Evolutionary conservation across 176 grass and related monocot genomes (phyloP).

Genomic region (Urochloa ruziziensis): DNA sequence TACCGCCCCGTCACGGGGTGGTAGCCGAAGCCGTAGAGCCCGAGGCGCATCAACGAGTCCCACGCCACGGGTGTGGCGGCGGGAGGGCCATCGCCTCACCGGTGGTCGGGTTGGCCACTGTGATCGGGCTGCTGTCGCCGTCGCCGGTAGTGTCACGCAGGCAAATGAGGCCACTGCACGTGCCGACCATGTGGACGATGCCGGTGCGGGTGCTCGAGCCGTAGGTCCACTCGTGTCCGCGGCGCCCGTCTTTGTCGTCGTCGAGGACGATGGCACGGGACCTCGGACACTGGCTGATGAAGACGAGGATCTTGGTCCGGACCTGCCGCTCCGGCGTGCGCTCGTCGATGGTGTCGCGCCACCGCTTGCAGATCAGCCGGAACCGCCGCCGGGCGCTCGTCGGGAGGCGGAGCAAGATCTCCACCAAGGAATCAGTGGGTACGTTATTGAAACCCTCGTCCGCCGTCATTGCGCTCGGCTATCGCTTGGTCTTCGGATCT

Average conservation of each 20-base stretch:
- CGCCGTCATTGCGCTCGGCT: neutral
- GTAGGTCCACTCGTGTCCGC: neutral
- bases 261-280: neutral
- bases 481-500: neutral
- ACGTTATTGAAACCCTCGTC: too few species aligned
- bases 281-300: neutral
- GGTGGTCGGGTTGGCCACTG: neutral
- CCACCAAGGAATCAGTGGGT: neutral
- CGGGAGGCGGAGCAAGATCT: constrained; percentile 4
- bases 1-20: constrained; percentile 6
- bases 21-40: constrained; percentile 18
- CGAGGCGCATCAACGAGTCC: neutral
- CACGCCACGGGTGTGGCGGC: too few species aligned
- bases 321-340: neutral
- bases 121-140: neutral
- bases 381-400: neutral
- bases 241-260: neutral
- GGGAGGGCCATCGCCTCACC: neutral
- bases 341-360: constrained; percentile 10
- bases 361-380: neutral
- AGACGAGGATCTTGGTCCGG: neutral
- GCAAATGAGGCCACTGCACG: constrained; percentile 24
- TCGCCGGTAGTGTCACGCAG: neutral
- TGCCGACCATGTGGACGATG: neutral
- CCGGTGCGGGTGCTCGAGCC: neutral